Percentiles rank a stretch among this genome's conserved stretches.
phyloP scores from a whole-genome alignment of 768 basidiomycete species.

The Boletus pseudopeckii region DNA sequence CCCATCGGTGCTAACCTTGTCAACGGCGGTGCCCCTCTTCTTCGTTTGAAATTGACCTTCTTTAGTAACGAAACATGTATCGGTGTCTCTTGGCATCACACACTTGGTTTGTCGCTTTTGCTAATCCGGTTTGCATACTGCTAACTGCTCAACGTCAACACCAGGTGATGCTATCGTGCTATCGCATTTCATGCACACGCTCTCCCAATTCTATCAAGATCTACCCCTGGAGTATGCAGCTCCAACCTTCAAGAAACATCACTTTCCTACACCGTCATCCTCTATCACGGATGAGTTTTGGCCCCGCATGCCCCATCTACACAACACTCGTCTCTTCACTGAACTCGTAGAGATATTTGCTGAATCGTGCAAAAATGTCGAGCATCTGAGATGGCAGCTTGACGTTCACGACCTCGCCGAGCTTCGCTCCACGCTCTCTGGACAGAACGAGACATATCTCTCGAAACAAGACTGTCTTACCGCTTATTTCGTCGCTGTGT shows the following conservation, averaged over 20 bases:
- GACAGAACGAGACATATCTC: not conserved
- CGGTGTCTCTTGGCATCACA: conserved; percentile 36
- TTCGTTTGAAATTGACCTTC: conserved; percentile 28
- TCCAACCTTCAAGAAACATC: conserved; percentile 27
- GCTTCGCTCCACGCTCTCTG: conserved; percentile 15
- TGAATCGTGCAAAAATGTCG: conserved; percentile 8
- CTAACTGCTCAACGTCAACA: not conserved
- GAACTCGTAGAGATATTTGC: conserved; percentile 20
- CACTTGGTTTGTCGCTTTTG: conserved; percentile 23
- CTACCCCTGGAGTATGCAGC: not conserved
- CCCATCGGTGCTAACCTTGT: conserved; percentile 11
- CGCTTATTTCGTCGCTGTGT: conserved; percentile 23
- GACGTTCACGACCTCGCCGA: conserved; percentile 7
- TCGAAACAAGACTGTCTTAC: conserved; percentile 32
- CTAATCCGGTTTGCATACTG: not conserved
- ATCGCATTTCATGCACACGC: conserved; percentile 26
- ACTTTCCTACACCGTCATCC: conserved; percentile 16
- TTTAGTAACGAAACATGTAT: conserved; percentile 25
- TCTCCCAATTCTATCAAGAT: conserved; percentile 32
- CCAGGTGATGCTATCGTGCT: conserved; percentile 31
- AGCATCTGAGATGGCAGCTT: conserved; percentile 18
- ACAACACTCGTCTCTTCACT: conserved; percentile 7
- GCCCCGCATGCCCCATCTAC: conserved; percentile 27
- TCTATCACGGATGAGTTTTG: conserved; percentile 12
- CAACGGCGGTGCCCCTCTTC: conserved; percentile 19